Evolutionary conservation across 1,139 yeast species (phyloP), one percentile per base, ranked within the genome.

Genomic region (Yamadazyma jaroonii): DNA sequence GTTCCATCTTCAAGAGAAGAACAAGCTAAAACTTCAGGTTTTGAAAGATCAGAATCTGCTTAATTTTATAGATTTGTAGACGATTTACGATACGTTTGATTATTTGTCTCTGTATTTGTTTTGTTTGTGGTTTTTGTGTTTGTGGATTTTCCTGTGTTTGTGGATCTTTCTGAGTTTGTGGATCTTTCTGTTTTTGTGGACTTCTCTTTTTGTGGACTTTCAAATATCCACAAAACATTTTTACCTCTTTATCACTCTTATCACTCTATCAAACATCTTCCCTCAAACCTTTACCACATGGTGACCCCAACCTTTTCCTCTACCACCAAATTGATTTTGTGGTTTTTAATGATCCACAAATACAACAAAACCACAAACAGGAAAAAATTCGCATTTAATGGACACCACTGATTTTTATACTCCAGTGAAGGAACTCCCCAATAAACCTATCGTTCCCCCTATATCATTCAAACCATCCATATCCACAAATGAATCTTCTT

Each of bases 1-100:
- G 67, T 63, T 35, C 79, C 80, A 39, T 66, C 72, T 41, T 45
- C 61, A 10, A 47, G 48, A 26, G 62, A 56, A 28, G 57, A 54
- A 39, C 56, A 36, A 38, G 49, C 46, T 14, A 35, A 25, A 24
- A 35, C 43, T 29, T 31, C 41, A 4, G 50, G 49, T 14, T 38
- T 29, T 29, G 39, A 42, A 41, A 36, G 29, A 29, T 31, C 32
- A 15, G 43, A 32, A 31, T 28, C 35, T 32, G 35, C 35, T 12
- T 31, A 31, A 31, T 15, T 28, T n/a, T 26, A 34, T 10, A n/a
- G 32, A 11, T 15, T 21, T 21, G 17, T 10, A 30, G 14, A 31
- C 27, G 33, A 31, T 31, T 31, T 17, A 31, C 20, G 33, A 31
- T 20, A 31, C 33, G 33, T 31, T 31, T 17, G 26, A 17, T 13